Evolutionary conservation across 768 basidiomycete species (phyloP).

Genomic region (Nidularia pulvinata): DNA sequence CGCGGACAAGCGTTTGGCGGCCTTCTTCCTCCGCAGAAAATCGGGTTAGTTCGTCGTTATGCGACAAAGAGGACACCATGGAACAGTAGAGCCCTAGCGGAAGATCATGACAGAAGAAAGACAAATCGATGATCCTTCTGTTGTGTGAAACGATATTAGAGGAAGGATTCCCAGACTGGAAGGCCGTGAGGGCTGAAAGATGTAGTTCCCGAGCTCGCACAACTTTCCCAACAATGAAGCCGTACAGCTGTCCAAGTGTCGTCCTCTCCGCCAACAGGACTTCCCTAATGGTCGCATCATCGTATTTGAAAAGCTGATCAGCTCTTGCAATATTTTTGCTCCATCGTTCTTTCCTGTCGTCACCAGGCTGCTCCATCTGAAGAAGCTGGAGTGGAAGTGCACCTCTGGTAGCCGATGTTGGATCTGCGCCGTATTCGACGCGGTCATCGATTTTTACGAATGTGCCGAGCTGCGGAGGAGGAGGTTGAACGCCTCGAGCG

Average conservation of each 20-base stretch:
- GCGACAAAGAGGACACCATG: conserved; percentile 53
- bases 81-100: conserved; percentile 67
- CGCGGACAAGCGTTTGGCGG: conserved; percentile 43
- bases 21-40: conserved; percentile 51
- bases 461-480: conserved; percentile 27
- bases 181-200: conserved; percentile 44
- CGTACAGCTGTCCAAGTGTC: conserved; percentile 73
- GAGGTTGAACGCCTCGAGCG: conserved; percentile 33
- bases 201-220: conserved; percentile 68
- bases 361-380: conserved; percentile 42
- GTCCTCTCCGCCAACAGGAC: conserved; percentile 69
- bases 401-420: conserved; percentile 21
- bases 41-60: conserved; percentile 55
- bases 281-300: conserved; percentile 55
- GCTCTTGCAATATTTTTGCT: conserved; percentile 41
- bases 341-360: conserved; percentile 40
- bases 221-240: conserved; percentile 68
- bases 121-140: conserved; percentile 56
- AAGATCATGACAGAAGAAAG: conserved; percentile 64
- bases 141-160: conserved; percentile 48
- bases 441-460: conserved; percentile 54
- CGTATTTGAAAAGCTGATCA: conserved; percentile 51
- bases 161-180: conserved; percentile 38
- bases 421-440: conserved; percentile 53
- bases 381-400: conserved; percentile 42